Evolutionary conservation across 441 rosid species (phyloP), one percentile per base, ranked within the genome.

Genomic region (Kokia cookei): DNA sequence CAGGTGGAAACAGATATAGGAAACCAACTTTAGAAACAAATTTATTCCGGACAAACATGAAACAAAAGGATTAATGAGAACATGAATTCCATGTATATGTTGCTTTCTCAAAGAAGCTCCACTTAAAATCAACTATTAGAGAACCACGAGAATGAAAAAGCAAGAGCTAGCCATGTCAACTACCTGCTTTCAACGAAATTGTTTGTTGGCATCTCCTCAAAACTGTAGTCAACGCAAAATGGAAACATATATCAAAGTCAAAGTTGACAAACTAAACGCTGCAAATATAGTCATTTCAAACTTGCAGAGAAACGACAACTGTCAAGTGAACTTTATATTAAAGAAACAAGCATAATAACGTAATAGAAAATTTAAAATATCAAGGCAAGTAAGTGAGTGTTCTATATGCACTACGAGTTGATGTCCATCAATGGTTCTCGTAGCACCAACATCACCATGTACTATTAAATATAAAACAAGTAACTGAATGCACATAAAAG

Each of bases 201-300:
- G 84, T 95, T 95, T 72, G 99, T 93, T 11, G 98, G 93, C 99
- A 95, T 95, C 84, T 95, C 99, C 84, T 93, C 99, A 60, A 95
- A 95, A 60, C 98, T 95, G 93, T 81, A 83, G 58, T n/a, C 82
- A 76, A 65, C n/a, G 68, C 50, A 68, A 81, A 60, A 76, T 9
- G 67, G 24, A 71, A 15, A 75, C 10, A 75, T 14, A 73, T 42
- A 58, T 71, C 75, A 55, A 72, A 47, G 61, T 77, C 35, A 79
- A 72, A 73, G 19, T 71, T 53, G 61, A 45, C 74, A 62, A 62
- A 51, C 45, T 50, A 59, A 73, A 51, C 19, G 11, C 10, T 3
- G 6, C 26, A 17, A 45, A 45, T 47, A 19, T 24, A 42, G 22
- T 8, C 5, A 57, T 35, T 50, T 37, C 6, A 37, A 71, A 80